These are phyloP conservation scores for Fusarium sp. DNA, from an alignment of 2,329 filamentous ascomycete genomes.

Conservation along the genomic window DNA sequence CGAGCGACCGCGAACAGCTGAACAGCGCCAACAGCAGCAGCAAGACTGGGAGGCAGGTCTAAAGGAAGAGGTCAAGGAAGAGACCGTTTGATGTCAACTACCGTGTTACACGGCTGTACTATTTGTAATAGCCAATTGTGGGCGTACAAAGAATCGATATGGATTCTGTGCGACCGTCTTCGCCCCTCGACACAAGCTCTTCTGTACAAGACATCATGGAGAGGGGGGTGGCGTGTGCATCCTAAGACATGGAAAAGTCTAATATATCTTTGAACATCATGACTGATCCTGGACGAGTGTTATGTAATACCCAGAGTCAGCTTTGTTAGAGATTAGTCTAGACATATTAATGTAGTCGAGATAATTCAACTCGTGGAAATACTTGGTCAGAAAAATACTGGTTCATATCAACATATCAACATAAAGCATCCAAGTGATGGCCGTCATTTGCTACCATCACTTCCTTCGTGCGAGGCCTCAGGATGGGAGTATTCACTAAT, in stretches of 20 bases:
- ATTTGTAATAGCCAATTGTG: neutral
- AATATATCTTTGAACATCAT: neutral
- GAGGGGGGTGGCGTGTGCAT: neutral
- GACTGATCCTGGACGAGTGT: neutral
- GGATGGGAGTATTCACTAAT: neutral
- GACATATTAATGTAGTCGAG: neutral
- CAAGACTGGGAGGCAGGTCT: conserved; percentile 34
- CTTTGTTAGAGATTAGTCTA: neutral
- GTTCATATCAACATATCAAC: neutral
- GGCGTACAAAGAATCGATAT: neutral
- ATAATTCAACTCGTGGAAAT: neutral
- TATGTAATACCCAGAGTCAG: neutral
- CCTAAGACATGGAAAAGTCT: neutral
- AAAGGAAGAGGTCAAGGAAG: conserved; percentile 31
- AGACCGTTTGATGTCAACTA: conserved; percentile 25
- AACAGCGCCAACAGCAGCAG: conserved; percentile 26
- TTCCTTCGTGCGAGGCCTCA: neutral
- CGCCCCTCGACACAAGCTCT: neutral
- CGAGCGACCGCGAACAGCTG: conserved; percentile 32
- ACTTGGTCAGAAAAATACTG: neutral
- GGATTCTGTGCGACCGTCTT: neutral
- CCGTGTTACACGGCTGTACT: neutral
- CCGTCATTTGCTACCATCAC: neutral
- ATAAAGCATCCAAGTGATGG: neutral
- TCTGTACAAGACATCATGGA: neutral